Evolutionary conservation across 208 protist species (phyloP), one percentile per base, ranked within the genome.

Genomic region (Wallacemonas collosoma): DNA sequence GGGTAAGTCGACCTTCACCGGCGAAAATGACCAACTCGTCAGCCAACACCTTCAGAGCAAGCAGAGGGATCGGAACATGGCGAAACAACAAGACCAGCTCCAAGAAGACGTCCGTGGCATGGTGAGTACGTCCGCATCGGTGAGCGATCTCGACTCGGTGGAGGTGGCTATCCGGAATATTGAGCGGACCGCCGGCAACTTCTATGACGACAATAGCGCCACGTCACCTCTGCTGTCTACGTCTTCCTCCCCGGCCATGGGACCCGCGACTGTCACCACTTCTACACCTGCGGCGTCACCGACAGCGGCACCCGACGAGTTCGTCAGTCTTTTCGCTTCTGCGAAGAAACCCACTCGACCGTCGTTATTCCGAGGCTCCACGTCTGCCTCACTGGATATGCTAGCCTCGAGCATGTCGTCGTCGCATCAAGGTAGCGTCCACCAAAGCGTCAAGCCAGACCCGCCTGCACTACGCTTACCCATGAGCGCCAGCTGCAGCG

Each of bases 151-250:
- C 2, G 89, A 96, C 50, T 89, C 87, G 48, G 85, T 96, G 12
- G 83, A 93, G 53, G 80, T 81, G 39, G 91, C 87, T 17, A 94
- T 96, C 63, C 82, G 88, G 9, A 86, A 87, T 48, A 93, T 96
- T 77, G 80, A 96, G 7, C 55, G 72, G 15, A 61, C 69, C 6
- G 68, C 43, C 17, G 71, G 15, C 53, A 55, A 38, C 2, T 11
- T 51, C 26, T 45, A 68, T 35, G 40, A 54, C 11, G 48, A 48
- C 56, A 36, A 39, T 12, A 53, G 55, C 2, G 66, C 14, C 6
- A 44, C 54, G 35, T 73, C 71, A 3, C 47, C 56, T 36, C 48
- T 65, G 41, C 40, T 64, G 9, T 69, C 65, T 1, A 58, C 71
- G 17, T 11, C 69, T 56, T 51, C 69, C 2, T 68, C 73, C 3